These are phyloP conservation scores for Pseudogymnoascus sp. DNA, from an alignment of 2,329 filamentous ascomycete species.

Conservation along the genomic window DNA sequence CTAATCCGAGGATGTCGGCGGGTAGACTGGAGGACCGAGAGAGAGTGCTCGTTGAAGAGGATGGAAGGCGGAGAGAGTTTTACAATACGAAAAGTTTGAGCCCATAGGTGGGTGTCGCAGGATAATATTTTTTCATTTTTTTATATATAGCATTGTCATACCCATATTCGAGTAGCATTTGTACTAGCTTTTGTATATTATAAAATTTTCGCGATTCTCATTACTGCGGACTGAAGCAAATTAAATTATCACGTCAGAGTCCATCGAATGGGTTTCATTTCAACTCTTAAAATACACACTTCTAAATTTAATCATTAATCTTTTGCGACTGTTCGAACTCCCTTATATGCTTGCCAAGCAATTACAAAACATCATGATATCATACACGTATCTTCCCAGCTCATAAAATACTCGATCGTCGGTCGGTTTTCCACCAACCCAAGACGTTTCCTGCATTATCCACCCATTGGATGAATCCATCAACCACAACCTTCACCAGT, in stretches of 20 bases:
- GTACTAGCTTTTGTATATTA: slow-evolving; percentile 8
- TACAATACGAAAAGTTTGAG: slow-evolving; percentile 6
- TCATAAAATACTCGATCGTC: slow-evolving; percentile 21
- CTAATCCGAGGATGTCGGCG: slow-evolving; percentile 4
- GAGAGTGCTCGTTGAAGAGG: slow-evolving; percentile 8
- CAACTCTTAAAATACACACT: background rate
- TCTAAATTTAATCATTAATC: slow-evolving; percentile 1
- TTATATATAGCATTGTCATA: slow-evolving; percentile 8
- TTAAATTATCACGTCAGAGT: background rate
- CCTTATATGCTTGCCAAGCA: background rate
- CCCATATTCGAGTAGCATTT: slow-evolving; percentile 3
- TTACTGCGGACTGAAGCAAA: background rate
- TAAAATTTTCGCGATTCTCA: background rate
- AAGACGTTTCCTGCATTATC: slow-evolving; percentile 28
- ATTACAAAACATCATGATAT: slow-evolving; percentile 1
- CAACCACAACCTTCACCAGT: slow-evolving; percentile 58
- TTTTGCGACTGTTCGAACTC: background rate
- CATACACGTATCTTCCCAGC: slow-evolving; percentile 12
- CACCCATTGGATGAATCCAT: slow-evolving; percentile 45
- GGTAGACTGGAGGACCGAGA: slow-evolving; percentile 5
- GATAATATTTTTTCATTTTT: background rate
- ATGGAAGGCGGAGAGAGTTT: slow-evolving; percentile 6
- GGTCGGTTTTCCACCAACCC: slow-evolving; percentile 26
- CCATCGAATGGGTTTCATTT: background rate
- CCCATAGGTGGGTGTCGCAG: background rate